phyloP scores from a whole-genome alignment of 1,139 yeast species.

The Spencermartinsiella ligniputridi region DNA sequence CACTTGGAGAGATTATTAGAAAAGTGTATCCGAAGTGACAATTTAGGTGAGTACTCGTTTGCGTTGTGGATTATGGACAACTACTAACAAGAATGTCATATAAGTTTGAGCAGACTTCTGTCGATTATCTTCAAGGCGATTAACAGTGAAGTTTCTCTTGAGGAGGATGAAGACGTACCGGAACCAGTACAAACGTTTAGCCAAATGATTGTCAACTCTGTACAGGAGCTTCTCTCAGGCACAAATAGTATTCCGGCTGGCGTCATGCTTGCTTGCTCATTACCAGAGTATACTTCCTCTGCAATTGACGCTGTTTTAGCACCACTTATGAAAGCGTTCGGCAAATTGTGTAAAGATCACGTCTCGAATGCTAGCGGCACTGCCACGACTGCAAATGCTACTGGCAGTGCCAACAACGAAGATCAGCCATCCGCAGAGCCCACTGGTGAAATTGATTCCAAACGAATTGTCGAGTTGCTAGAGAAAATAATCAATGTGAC shows the following conservation, averaged over 20 bases:
- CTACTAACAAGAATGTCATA: constrained; percentile 55
- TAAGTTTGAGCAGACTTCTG: constrained; percentile 71
- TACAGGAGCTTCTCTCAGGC: constrained; percentile 78
- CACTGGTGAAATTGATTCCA: constrained; percentile 57
- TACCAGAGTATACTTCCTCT: constrained; percentile 69
- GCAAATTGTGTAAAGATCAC: constrained; percentile 85
- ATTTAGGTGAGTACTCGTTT: constrained; percentile 36
- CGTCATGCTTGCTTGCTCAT: constrained; percentile 78
- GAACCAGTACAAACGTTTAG: constrained; percentile 63
- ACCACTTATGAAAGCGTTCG: constrained; percentile 76
- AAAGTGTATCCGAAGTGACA: constrained; percentile 77
- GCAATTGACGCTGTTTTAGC: constrained; percentile 72
- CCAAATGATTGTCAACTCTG: constrained; percentile 56
- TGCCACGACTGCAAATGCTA: constrained; percentile 6
- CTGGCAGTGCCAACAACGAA: constrained; percentile 13
- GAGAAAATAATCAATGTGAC: constrained; percentile 75
- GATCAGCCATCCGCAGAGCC: constrained; percentile 5
- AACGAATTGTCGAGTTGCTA: constrained; percentile 68
- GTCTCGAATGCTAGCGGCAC: constrained; percentile 32
- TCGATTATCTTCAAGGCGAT: constrained; percentile 48
- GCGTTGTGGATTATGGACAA: background rate
- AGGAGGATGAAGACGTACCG: constrained; percentile 49
- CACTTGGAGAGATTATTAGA: constrained; percentile 72
- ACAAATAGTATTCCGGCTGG: constrained; percentile 89
- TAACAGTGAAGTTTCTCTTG: constrained; percentile 27